A percentile compares a stretch with the other conserved stretches of the same genome.
Evolutionary conservation across 208 protist genomes (phyloP).

Genomic region (Trypanosomatidae sp.): DNA sequence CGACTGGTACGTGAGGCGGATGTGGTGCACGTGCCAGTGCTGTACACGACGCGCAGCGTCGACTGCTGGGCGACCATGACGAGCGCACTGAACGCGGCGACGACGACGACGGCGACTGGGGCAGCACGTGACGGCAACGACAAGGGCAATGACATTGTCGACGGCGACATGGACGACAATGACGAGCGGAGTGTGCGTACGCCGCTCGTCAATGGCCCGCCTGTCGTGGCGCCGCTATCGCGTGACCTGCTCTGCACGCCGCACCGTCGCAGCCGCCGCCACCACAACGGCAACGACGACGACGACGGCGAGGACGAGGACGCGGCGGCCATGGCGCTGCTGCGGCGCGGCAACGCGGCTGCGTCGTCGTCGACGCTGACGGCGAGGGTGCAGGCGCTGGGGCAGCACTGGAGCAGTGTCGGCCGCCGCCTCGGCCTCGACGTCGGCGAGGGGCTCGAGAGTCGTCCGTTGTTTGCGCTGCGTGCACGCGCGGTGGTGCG

Average conservation of each 20-base stretch:
- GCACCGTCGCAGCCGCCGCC: not conserved
- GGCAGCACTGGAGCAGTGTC: constrained; percentile 7
- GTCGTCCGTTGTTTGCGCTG: too few species aligned
- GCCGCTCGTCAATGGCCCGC: too few species aligned
- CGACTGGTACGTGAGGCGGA: constrained; percentile 12
- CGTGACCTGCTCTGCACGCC: too few species aligned
- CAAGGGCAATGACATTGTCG: too few species aligned
- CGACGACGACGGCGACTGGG: too few species aligned
- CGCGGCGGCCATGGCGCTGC: too few species aligned
- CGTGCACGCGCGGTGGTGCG: constrained; percentile 13
- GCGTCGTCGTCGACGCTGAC: too few species aligned
- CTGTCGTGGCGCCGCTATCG: constrained; percentile 4
- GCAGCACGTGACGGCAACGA: too few species aligned
- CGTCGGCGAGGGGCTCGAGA: constrained; percentile 5
- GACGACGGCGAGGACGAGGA: too few species aligned
- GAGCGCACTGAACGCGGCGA: too few species aligned
- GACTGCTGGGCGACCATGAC: constrained; percentile 10
- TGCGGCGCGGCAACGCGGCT: too few species aligned
- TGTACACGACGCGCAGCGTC: constrained; percentile 12
- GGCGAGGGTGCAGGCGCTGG: constrained; percentile 7
- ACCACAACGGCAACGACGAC: constrained; percentile 1
- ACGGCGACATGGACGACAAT: constrained; percentile 3
- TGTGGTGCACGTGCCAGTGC: constrained; percentile 16
- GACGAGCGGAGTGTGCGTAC: too few species aligned
- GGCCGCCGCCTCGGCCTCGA: constrained; percentile 3